These are phyloP conservation scores for Trametes polyzona DNA, from an alignment of 1,284 basidiomycete genomes.

Conservation along the genomic window DNA sequence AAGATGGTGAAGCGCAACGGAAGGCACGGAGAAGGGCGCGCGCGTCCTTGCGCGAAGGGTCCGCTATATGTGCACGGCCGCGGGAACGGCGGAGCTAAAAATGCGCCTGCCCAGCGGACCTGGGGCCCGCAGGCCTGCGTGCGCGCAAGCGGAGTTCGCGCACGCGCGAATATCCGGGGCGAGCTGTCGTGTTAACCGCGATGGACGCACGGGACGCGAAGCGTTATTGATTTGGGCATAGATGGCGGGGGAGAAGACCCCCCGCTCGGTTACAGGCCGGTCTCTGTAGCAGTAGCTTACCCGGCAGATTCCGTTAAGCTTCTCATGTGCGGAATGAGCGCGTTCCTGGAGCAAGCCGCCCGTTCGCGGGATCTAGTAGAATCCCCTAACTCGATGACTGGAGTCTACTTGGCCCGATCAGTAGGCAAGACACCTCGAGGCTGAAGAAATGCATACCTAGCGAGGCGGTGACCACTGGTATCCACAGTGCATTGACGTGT, in stretches of 20 bases:
- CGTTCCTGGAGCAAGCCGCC: not conserved
- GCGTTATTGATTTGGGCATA: slow-evolving; percentile 5
- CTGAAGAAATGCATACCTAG: no score
- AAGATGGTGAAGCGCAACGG: slow-evolving; percentile 11
- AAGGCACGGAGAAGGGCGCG: slow-evolving; percentile 12
- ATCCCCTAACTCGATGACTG: no score
- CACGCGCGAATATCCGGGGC: not conserved
- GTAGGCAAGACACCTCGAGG: no score
- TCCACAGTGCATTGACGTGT: not conserved
- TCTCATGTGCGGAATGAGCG: slow-evolving; percentile 3
- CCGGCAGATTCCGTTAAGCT: slow-evolving; percentile 23
- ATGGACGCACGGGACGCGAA: slow-evolving; percentile 4
- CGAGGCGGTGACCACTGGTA: no score
- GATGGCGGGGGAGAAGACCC: slow-evolving; percentile 7
- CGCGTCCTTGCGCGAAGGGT: slow-evolving; percentile 3
- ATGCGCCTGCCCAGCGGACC: not conserved
- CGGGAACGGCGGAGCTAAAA: slow-evolving; percentile 18
- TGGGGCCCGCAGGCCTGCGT: slow-evolving; percentile 3
- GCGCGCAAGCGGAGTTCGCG: slow-evolving; percentile 2
- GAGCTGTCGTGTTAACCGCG: slow-evolving; percentile 9
- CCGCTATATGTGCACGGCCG: slow-evolving; percentile 14
- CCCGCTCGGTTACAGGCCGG: slow-evolving; percentile 15
- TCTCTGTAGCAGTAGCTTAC: not conserved
- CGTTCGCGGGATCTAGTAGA: no score
- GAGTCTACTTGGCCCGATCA: no score